Percentiles rank a stretch among this genome's conserved stretches.
Conservation (phyloP, 306 rosid genomes). For the Fragaria ananassa region DNA sequence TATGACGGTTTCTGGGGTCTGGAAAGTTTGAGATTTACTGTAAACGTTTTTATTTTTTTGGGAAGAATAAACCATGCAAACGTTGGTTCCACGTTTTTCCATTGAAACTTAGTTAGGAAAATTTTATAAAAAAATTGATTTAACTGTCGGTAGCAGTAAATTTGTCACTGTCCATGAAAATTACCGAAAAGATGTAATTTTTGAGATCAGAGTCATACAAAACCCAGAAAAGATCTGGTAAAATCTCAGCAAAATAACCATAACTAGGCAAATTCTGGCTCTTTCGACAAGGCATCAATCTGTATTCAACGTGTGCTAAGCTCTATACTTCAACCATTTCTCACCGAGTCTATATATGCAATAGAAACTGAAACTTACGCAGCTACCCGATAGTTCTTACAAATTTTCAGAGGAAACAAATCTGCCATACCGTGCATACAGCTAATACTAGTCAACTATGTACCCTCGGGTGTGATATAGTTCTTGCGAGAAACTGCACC, state of each 20-base stretch:
- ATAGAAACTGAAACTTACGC: neutral
- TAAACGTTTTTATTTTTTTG: too few species aligned
- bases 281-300: neutral
- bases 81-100: neutral
- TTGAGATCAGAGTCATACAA: too few species aligned
- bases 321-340: neutral
- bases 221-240: too few species aligned
- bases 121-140: too few species aligned
- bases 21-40: neutral
- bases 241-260: neutral
- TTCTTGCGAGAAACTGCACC: constrained; percentile 27
- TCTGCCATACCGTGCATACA: constrained; percentile 23
- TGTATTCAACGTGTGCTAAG: neutral
- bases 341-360: neutral
- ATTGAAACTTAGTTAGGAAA: neutral
- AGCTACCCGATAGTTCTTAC: neutral
- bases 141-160: too few species aligned
- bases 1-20: neutral
- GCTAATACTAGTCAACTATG: constrained; percentile 26
- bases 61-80: neutral
- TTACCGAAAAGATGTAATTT: too few species aligned
- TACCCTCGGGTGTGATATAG: constrained; percentile 31
- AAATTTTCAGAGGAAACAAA: constrained; percentile 12
- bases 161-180: too few species aligned
- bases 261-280: neutral